Base-by-base conservation (phyloP, 345 rosid genomes). In the Leavenworthia alabamica region DNA sequence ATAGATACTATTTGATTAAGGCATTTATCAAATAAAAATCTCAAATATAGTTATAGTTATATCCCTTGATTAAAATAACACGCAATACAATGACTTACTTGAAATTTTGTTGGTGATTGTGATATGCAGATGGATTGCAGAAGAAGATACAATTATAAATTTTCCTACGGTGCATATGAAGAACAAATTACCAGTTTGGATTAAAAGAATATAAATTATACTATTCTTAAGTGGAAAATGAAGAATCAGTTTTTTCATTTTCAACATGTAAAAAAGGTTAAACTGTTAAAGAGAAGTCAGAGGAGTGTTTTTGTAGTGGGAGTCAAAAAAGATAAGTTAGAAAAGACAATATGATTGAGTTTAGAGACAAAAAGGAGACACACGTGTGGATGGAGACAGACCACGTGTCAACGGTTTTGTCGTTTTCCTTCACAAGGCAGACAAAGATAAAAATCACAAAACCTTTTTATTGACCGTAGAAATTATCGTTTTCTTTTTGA, bases 111-210 rank as follows among this genome's bases (percentile, higher is more conserved):
- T 43, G 9, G 15, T 51, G 33, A 4, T 22, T 44, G 12, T 72
- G 62, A 19, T 14, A 33, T 78, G 79, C 76, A 89, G 96, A 66
- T 93, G 99, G 99, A 77, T 63, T 55, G 90, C 92, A 35, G 95
- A 89, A 71, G 86, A 84, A 39, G 97, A 93, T 46, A 80, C 82
- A 8, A 70, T 89, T n/a, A 78, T 87, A 43, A 81, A 87, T 74
- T 93, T 93, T 53, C 99, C 99, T 3, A 93, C 96, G 1, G 97
- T 84, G 20, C 84, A 95, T 73, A 79, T 87, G 95, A 89, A 85
- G 81, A 84, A 79, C 55, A 80, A 82, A 64, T 66, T 89, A 92
- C 97, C 97, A 15, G 68, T 89, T 66, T 80, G 99, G 96, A 85
- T 93, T 62, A 79, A 81, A 73, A 74, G 82, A 64, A 85, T 78